Conservation (phyloP, 2,329 filamentous ascomycete species). For the Phyllosticta ampelicida region DNA sequence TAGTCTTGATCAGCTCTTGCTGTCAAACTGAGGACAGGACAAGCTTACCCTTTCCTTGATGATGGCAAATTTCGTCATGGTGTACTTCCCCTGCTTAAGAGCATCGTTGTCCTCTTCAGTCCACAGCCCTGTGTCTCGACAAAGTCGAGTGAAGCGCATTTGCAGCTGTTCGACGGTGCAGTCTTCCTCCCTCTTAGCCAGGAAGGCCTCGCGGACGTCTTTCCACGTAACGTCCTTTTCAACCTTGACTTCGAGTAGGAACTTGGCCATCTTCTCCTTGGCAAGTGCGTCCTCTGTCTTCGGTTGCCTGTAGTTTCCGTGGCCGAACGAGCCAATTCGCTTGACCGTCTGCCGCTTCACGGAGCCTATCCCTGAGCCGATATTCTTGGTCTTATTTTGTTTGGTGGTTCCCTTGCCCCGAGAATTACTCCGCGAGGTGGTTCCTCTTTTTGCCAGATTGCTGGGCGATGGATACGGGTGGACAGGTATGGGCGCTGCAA, state of each 20-base stretch:
- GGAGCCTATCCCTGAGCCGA: constrained; percentile 12
- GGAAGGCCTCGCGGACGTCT: constrained; percentile 41
- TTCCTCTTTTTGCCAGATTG: constrained; percentile 33
- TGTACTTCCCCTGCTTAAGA: constrained; percentile 41
- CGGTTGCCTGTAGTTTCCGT: constrained; percentile 21
- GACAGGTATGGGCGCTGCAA: constrained; percentile 24
- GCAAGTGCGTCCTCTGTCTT: constrained; percentile 29
- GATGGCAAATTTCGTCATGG: constrained; percentile 43
- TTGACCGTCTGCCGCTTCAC: constrained; percentile 34
- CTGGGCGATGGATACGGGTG: constrained; percentile 12
- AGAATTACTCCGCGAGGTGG: constrained; percentile 35
- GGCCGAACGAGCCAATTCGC: constrained; percentile 15
- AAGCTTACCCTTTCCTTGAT: constrained; percentile 38
- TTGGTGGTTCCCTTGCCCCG: constrained; percentile 19
- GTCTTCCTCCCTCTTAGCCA: constrained; percentile 37
- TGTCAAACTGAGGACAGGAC: neutral
- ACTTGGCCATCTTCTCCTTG: constrained; percentile 35
- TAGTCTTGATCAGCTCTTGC: neutral
- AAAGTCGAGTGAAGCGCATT: constrained; percentile 43
- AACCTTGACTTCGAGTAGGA: constrained; percentile 41
- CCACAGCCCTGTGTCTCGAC: constrained; percentile 42
- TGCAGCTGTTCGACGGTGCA: constrained; percentile 43
- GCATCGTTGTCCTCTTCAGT: constrained; percentile 41
- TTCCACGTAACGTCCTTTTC: constrained; percentile 45
- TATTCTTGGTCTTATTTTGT: constrained; percentile 25